Percentiles rank a stretch among this genome's conserved stretches.
Evolutionary conservation across 2,329 filamentous ascomycete species (phyloP).

Genomic region (Aureobasidium sp.): DNA sequence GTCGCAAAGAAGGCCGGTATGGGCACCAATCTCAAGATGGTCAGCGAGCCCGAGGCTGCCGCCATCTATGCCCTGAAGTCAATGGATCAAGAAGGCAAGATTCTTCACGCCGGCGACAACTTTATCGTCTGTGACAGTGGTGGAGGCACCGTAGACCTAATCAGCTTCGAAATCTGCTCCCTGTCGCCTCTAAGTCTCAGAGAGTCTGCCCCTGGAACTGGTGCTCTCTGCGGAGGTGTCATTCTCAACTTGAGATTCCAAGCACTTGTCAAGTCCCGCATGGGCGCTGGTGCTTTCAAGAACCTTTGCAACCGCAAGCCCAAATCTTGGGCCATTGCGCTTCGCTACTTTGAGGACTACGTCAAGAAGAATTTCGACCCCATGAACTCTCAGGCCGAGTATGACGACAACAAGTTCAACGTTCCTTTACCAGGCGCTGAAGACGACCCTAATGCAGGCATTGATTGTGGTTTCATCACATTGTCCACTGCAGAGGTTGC

Average conservation of each 20-base stretch:
- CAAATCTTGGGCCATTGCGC: constrained; percentile 66
- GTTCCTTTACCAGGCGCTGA: constrained; percentile 70
- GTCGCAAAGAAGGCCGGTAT: constrained; percentile 74
- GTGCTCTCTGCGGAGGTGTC: constrained; percentile 68
- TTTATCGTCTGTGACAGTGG: constrained; percentile 59
- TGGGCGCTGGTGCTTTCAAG: constrained; percentile 59
- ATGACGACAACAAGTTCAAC: constrained; percentile 64
- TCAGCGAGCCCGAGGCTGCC: constrained; percentile 69
- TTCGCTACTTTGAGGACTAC: constrained; percentile 76
- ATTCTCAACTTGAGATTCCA: constrained; percentile 78
- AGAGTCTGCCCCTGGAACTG: constrained; percentile 73
- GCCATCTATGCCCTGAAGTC: constrained; percentile 74
- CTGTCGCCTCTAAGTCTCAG: constrained; percentile 65
- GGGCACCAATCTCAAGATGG: constrained; percentile 56
- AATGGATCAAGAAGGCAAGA: constrained; percentile 69
- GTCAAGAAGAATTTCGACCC: constrained; percentile 73
- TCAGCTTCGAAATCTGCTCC: constrained; percentile 74
- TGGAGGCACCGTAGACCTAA: constrained; percentile 63
- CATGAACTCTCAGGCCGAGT: constrained; percentile 47
- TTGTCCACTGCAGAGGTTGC: constrained; percentile 64
- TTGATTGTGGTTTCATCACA: constrained; percentile 70
- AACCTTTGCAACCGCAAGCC: constrained; percentile 72
- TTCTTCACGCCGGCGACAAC: constrained; percentile 47
- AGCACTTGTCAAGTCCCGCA: constrained; percentile 62
- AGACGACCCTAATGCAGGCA: constrained; percentile 66